A percentile compares a stretch with the other conserved stretches of the same genome.
These are phyloP conservation scores for Trichopus zeylanicus DNA, from an alignment of 116 monocot genomes.

Conservation along the genomic window DNA sequence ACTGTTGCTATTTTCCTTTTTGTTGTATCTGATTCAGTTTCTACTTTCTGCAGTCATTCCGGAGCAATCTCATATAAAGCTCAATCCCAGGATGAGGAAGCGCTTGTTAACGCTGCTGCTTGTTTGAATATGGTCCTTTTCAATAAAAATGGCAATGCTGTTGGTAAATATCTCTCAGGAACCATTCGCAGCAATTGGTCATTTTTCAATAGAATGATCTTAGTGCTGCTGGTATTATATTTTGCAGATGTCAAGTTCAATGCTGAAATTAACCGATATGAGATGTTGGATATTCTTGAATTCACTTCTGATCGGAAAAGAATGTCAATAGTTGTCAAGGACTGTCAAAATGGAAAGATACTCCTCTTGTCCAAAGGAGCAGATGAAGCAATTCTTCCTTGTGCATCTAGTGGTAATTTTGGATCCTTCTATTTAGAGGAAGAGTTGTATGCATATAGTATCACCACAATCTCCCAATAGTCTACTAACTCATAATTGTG, in stretches of 20 bases:
- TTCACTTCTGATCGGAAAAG: constrained; percentile 97
- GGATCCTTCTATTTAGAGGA: background rate
- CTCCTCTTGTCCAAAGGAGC: constrained; percentile 86
- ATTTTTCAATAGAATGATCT: background rate
- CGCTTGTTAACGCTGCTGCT: constrained; percentile 92
- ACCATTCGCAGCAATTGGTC: background rate
- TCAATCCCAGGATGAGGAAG: constrained; percentile 98
- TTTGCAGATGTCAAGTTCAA: constrained; percentile 67
- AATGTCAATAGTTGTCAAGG: constrained; percentile 90
- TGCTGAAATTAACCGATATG: constrained; percentile 55
- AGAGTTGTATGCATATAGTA: background rate
- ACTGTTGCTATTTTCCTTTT: constrained; percentile 6
- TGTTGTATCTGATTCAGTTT: constrained; percentile 6
- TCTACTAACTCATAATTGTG: too few species aligned
- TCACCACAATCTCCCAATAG: too few species aligned
- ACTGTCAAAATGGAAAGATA: constrained; percentile 69
- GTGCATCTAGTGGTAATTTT: constrained; percentile 53
- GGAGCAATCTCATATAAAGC: constrained; percentile 76
- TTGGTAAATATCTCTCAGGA: background rate
- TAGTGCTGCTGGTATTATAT: background rate
- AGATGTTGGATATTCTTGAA: constrained; percentile 80
- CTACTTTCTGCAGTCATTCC: constrained; percentile 32
- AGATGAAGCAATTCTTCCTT: constrained; percentile 91
- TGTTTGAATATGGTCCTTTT: constrained; percentile 68
- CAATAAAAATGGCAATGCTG: constrained; percentile 47